These are phyloP conservation scores for Solanum medicagineum DNA, from an alignment of 257 asterid species.

Conservation along the genomic window DNA sequence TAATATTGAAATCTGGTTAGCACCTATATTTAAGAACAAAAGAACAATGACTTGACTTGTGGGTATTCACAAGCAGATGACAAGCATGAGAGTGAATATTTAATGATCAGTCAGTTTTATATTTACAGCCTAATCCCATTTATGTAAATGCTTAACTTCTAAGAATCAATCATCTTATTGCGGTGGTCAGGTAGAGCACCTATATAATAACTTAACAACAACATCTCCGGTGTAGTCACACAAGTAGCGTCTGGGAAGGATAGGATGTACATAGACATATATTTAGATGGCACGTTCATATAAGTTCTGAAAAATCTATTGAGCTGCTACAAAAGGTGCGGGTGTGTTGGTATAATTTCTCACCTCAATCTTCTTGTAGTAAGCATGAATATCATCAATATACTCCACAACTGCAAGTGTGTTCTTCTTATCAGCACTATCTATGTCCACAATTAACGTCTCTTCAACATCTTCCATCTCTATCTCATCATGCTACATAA, in stretches of 20 bases:
- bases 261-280: background rate
- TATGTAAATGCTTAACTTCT: background rate
- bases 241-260: background rate
- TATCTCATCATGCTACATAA: slow-evolving; percentile 25
- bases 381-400: slow-evolving; percentile 42
- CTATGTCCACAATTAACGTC: slow-evolving; percentile 42
- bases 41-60: background rate
- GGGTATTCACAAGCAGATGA: background rate
- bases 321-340: background rate
- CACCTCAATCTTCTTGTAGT: slow-evolving; percentile 61
- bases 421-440: slow-evolving; percentile 35
- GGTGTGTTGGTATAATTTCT: background rate
- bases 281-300: background rate
- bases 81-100: background rate
- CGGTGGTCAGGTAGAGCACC: background rate
- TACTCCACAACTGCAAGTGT: slow-evolving; percentile 62
- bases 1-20: background rate
- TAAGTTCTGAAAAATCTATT: background rate
- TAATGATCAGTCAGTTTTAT: background rate
- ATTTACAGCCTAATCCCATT: background rate
- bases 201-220: background rate
- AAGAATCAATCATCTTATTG: background rate
- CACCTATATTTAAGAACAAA: background rate
- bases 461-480: slow-evolving; percentile 46
- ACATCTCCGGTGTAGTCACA: background rate